These are phyloP conservation scores for Sporothrix pallida DNA, from an alignment of 2,329 filamentous ascomycete genomes.

Conservation along the genomic window DNA sequence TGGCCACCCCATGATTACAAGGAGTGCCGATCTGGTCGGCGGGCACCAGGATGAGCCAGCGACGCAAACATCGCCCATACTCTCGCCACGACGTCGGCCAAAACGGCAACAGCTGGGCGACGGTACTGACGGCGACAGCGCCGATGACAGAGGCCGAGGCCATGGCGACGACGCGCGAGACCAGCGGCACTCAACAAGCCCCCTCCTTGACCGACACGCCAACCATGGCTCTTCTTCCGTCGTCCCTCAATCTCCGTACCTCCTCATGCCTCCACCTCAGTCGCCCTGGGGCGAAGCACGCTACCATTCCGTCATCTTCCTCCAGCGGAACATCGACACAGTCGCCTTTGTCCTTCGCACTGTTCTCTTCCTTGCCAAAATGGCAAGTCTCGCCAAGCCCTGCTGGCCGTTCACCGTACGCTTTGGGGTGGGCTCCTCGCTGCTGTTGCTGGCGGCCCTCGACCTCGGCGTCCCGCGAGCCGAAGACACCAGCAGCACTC, in stretches of 20 bases:
- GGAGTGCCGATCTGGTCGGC: conserved; percentile 34
- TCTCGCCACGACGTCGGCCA: conserved; percentile 1
- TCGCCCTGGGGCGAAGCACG: conserved; percentile 45
- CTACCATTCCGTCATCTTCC: conserved; percentile 45
- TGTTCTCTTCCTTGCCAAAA: conserved; percentile 70
- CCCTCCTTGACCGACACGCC: not conserved
- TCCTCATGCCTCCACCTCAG: conserved; percentile 58
- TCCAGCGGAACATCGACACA: conserved; percentile 42
- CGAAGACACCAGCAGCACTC: conserved; percentile 5
- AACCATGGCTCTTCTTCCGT: not conserved
- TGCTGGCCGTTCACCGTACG: conserved; percentile 76
- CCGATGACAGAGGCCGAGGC: too few species aligned
- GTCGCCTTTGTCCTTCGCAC: conserved; percentile 57
- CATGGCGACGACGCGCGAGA: too few species aligned
- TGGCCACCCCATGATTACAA: conserved; percentile 31
- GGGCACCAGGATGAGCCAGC: not conserved
- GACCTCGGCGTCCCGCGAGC: conserved; percentile 59
- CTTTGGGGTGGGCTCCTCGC: conserved; percentile 66
- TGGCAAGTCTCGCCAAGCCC: conserved; percentile 66
- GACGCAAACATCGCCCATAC: conserved; percentile 2
- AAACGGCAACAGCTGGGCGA: not conserved
- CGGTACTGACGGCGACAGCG: not conserved
- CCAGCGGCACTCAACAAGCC: not conserved
- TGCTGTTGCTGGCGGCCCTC: conserved; percentile 71
- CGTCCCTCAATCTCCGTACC: conserved; percentile 41